Percentiles rank a stretch among this genome's conserved stretches.
These are phyloP conservation scores for Populus hybrid DNA, from an alignment of 441 rosid genomes.

Conservation along the genomic window DNA sequence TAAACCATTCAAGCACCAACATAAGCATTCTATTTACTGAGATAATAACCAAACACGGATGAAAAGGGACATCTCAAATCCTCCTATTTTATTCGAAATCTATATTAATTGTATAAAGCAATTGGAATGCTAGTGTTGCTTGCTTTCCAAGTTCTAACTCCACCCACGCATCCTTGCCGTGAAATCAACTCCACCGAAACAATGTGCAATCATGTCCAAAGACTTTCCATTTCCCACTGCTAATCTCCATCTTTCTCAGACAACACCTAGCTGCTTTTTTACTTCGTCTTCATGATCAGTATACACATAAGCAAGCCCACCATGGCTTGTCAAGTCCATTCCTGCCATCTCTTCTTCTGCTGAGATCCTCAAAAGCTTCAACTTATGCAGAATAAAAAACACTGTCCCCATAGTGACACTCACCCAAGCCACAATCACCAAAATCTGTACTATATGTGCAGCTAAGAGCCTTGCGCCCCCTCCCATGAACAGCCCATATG, in stretches of 20 bases:
- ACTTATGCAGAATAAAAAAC: conserved; percentile 40
- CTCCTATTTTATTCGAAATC: too few species aligned
- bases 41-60: background rate
- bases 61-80: background rate
- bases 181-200: background rate
- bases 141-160: background rate
- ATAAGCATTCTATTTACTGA: background rate
- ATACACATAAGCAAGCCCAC: conserved; percentile 58
- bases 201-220: background rate
- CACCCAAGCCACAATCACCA: conserved; percentile 51
- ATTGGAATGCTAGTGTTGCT: background rate
- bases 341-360: conserved; percentile 60
- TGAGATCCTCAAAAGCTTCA: conserved; percentile 51
- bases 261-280: background rate
- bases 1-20: background rate
- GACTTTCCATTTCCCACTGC: background rate
- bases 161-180: background rate
- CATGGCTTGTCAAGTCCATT: conserved; percentile 65
- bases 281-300: conserved; percentile 25
- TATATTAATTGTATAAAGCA: background rate
- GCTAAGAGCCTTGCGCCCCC: conserved; percentile 52
- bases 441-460: conserved; percentile 52
- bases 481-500: conserved; percentile 52
- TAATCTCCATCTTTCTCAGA: background rate
- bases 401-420: conserved; percentile 48